Evolutionary conservation across 23 red algal species (phyloP).

Genomic region (Pyropia yezoensis): DNA sequence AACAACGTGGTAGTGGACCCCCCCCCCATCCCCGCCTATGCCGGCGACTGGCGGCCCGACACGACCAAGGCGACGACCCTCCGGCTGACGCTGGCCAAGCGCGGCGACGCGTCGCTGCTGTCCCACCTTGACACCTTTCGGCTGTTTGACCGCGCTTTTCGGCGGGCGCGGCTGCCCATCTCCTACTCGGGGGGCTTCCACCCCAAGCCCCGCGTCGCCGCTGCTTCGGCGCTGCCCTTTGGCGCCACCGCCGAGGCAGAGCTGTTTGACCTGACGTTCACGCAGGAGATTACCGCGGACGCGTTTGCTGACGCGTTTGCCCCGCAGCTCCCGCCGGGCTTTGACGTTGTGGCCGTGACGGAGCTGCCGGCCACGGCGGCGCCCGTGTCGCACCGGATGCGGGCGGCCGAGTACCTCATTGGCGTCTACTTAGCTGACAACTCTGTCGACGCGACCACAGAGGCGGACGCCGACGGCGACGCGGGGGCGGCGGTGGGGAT

Average conservation of each 20-base stretch:
- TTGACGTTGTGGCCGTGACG: conserved; percentile 6
- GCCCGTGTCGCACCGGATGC: conserved; percentile 16
- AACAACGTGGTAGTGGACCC: conserved; percentile 56
- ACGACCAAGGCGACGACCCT: conserved; percentile 19
- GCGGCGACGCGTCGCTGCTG: conserved; percentile 20
- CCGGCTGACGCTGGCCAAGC: conserved; percentile 32
- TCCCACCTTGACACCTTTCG: conserved; percentile 44
- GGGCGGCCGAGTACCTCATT: conserved; percentile 28
- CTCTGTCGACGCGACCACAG: no score
- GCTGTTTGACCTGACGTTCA: conserved; percentile 41
- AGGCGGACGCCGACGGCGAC: no score
- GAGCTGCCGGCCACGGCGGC: conserved; percentile 15
- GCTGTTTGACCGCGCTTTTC: conserved; percentile 49
- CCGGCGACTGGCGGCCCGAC: conserved; percentile 20
- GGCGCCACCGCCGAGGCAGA: conserved; percentile 35
- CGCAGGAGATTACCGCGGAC: conserved; percentile 11
- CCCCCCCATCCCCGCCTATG: conserved; percentile 26
- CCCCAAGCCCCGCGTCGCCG: conserved; percentile 37
- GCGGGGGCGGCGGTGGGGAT: no score
- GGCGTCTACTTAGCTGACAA: conserved; percentile 20
- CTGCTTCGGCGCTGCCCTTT: conserved; percentile 51
- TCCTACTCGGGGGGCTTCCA: conserved; percentile 39
- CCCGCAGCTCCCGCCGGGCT: conserved; percentile 31
- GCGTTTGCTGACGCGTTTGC: conserved; percentile 14
- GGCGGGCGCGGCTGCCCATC: conserved; percentile 42